Evolutionary conservation across 495 filamentous ascomycete genomes (phyloP), one percentile per base, ranked within the genome.

Genomic region (Umbilicaria muhlenbergii): DNA sequence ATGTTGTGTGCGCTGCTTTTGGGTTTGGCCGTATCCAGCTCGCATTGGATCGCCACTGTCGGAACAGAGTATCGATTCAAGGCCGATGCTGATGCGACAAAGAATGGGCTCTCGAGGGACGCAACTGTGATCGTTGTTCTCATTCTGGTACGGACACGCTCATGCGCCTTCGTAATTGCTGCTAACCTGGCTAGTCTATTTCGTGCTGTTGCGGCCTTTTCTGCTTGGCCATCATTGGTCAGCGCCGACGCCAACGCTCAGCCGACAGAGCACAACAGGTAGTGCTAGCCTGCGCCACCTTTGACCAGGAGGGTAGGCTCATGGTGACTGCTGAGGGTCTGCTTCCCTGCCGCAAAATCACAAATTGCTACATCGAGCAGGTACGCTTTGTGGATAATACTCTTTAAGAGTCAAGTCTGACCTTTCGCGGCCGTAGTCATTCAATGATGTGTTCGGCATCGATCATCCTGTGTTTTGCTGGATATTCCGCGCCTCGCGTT

Each of bases 381-480:
- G 73, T 80, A 60, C 43, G 62, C 58, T 32, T 5, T 28, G 24
- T 6, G 8, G 6, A 28, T 28, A 8, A 28, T 28, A 28, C 19
- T 18, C 11, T 8, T 12, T 10, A 1, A 6, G 8, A 6, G 24
- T 28, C 24, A 28, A 6, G 5, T 28, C 24, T 28, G 24, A 28
- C 24, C 24, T 28, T 28, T 28, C 4, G 1, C 24, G 24, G 6
- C 24, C 4, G 40, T 51, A 78, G 71, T 77, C 75, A 2, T 80
- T 82, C 47, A 73, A 83, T 42, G 85, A 93, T 40, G 70, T 75
- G 24, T 86, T 94, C 51, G 76, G 75, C 32, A 76, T 78, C 34
- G 71, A 72, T 12, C 86, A 94, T 54, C 77, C 81, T 2, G 75
- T 85, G 11, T 94, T 91, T 57, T 75, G 86, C 24, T 94, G 87